These are phyloP conservation scores for Populus euphratica DNA, from an alignment of 345 rosid genomes.

Conservation along the genomic window DNA sequence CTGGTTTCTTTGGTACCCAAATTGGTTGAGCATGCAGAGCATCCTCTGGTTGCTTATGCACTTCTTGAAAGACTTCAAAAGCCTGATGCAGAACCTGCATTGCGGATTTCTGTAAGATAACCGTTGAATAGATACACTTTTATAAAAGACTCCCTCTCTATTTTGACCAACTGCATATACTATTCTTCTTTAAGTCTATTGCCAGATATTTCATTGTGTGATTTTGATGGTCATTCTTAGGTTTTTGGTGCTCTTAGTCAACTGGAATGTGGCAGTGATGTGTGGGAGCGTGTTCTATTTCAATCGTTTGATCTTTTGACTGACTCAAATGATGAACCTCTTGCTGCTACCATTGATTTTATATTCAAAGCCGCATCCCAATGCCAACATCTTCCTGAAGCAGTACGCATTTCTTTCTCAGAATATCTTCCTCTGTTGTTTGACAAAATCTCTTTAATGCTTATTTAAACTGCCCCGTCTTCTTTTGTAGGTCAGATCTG, in stretches of 20 bases:
- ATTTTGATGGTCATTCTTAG: conserved; percentile 35
- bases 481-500: conserved; percentile 65
- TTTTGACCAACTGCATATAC: conserved; percentile 6
- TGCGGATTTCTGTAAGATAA: conserved; percentile 75
- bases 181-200: neutral
- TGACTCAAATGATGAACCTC: conserved; percentile 70
- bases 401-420: conserved; percentile 48
- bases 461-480: conserved; percentile 13
- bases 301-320: conserved; percentile 69
- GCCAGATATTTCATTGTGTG: neutral
- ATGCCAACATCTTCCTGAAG: conserved; percentile 87
- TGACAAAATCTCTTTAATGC: neutral
- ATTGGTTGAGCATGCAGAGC: conserved; percentile 95
- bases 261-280: conserved; percentile 78
- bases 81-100: conserved; percentile 82
- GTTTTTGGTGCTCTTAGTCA: conserved; percentile 85
- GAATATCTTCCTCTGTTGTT: conserved; percentile 8
- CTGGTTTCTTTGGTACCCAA: conserved; percentile 93
- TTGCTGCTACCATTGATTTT: conserved; percentile 79
- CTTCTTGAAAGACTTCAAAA: conserved; percentile 84
- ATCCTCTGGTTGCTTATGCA: conserved; percentile 79
- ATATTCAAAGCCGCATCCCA: conserved; percentile 83
- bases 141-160: conserved; percentile 1
- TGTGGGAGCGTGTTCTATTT: conserved; percentile 71
- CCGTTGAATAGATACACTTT: conserved; percentile 9